phyloP scores from a whole-genome alignment of 2,329 filamentous ascomycete genomes.

The Fusarium sp. region DNA sequence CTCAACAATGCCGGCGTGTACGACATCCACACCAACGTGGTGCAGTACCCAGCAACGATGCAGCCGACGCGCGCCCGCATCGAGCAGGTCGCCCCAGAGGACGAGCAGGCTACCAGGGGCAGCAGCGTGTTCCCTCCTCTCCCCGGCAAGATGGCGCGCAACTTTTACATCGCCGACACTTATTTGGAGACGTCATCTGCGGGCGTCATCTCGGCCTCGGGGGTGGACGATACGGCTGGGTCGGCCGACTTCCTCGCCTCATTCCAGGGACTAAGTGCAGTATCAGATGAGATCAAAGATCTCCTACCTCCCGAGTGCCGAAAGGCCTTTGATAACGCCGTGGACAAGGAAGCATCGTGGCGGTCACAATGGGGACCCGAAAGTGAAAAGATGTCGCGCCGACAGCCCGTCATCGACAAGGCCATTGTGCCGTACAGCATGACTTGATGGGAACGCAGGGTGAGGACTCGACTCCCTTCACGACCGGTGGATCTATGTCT shows the following conservation, averaged over 20 bases:
- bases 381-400: slow-evolving; percentile 62
- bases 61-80: slow-evolving; percentile 90
- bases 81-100: slow-evolving; percentile 71
- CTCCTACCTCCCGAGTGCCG: slow-evolving; percentile 77
- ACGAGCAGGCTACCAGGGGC: slow-evolving; percentile 44
- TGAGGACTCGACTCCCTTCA: background rate
- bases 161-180: slow-evolving; percentile 67
- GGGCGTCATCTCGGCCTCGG: slow-evolving; percentile 56
- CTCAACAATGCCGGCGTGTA: slow-evolving; percentile 82
- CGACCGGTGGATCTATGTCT: background rate
- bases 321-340: slow-evolving; percentile 75
- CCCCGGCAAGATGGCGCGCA: slow-evolving; percentile 61
- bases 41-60: slow-evolving; percentile 88
- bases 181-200: slow-evolving; percentile 62
- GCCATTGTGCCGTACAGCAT: slow-evolving; percentile 69
- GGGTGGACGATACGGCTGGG: slow-evolving; percentile 56
- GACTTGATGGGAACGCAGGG: slow-evolving; percentile 35
- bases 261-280: slow-evolving; percentile 70
- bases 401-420: slow-evolving; percentile 70
- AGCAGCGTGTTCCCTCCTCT: slow-evolving; percentile 59
- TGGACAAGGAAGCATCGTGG: slow-evolving; percentile 75
- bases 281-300: slow-evolving; percentile 73
- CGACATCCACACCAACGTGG: slow-evolving; percentile 91
- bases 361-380: slow-evolving; percentile 80
- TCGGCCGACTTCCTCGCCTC: slow-evolving; percentile 60